These are phyloP conservation scores for Aspergillus udagawae DNA, from an alignment of 2,329 filamentous ascomycete species.

Conservation along the genomic window DNA sequence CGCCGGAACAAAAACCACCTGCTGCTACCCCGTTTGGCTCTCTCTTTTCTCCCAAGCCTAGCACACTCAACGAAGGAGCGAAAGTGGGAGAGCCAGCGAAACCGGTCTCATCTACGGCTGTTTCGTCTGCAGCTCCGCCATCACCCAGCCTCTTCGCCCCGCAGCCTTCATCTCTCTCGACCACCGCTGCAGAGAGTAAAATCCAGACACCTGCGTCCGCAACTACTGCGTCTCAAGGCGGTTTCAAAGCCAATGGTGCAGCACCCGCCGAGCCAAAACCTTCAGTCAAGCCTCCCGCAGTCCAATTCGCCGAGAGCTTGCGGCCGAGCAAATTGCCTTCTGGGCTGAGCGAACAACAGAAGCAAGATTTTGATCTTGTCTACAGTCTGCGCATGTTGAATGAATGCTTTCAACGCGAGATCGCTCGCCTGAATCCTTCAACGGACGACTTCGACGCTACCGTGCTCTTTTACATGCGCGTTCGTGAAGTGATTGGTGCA, in stretches of 20 bases:
- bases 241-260: slow-evolving; percentile 12
- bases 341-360: slow-evolving; percentile 13
- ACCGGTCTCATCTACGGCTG: slow-evolving; percentile 9
- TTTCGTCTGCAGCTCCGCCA: slow-evolving; percentile 10
- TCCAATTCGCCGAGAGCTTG: slow-evolving; percentile 10
- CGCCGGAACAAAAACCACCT: slow-evolving; percentile 12
- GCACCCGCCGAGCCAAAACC: slow-evolving; percentile 2
- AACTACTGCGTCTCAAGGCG: slow-evolving; percentile 6
- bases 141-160: slow-evolving; percentile 1
- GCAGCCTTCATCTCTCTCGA: slow-evolving; percentile 7
- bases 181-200: slow-evolving; percentile 8
- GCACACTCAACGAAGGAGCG: slow-evolving; percentile 6
- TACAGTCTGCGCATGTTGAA: slow-evolving; percentile 34
- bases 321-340: slow-evolving; percentile 16
- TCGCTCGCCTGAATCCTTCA: slow-evolving; percentile 29
- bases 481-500: slow-evolving; percentile 35
- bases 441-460: slow-evolving; percentile 33
- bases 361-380: slow-evolving; percentile 18
- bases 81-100: slow-evolving; percentile 10
- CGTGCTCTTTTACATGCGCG: slow-evolving; percentile 35
- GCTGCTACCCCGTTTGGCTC: slow-evolving; percentile 9
- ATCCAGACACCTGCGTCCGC: slow-evolving; percentile 4
- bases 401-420: slow-evolving; percentile 29
- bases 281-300: slow-evolving; percentile 1
- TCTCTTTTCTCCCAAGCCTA: slow-evolving; percentile 16